A percentile compares a stretch with the other conserved stretches of the same genome.
Conservation (phyloP, 331 rosid genomes). For the Rosa hybrid region DNA sequence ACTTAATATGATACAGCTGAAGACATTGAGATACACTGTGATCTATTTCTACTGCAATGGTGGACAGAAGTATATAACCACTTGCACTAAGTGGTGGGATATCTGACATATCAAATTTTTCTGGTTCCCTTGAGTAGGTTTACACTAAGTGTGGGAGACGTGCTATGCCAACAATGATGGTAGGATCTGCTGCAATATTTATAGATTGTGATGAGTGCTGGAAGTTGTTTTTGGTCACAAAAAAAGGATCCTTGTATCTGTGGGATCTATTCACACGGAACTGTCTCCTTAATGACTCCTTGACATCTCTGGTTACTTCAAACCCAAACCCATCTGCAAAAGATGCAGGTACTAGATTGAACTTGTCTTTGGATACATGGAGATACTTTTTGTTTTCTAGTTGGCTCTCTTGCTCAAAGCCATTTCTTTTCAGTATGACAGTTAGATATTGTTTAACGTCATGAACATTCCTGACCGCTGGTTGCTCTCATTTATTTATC, state of each 20-base stretch:
- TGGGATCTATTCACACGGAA: conserved; percentile 81
- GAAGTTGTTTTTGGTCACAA: conserved; percentile 89
- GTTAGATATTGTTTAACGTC: conserved; percentile 14
- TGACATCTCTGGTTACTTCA: conserved; percentile 69
- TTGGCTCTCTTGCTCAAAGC: neutral
- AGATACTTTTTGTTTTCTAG: conserved; percentile 10
- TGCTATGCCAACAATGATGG: conserved; percentile 94
- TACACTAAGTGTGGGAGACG: conserved; percentile 97
- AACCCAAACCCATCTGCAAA: conserved; percentile 56
- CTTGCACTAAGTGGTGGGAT: conserved; percentile 7
- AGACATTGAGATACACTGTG: neutral
- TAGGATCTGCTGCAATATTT: conserved; percentile 94
- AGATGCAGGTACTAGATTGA: conserved; percentile 62
- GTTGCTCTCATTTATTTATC: neutral
- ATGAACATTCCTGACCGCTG: neutral
- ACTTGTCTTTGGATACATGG: conserved; percentile 8
- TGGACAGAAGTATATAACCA: neutral
- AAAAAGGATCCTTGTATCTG: conserved; percentile 74
- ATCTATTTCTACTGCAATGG: neutral
- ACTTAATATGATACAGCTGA: neutral
- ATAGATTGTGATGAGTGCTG: conserved; percentile 93
- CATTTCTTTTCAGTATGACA: conserved; percentile 12
- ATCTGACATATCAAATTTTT: neutral
- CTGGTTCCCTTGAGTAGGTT: conserved; percentile 52
- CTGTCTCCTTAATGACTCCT: conserved; percentile 82